These are phyloP conservation scores for Coprinopsis marcescibilis DNA, from an alignment of 768 basidiomycete genomes.

Conservation along the genomic window DNA sequence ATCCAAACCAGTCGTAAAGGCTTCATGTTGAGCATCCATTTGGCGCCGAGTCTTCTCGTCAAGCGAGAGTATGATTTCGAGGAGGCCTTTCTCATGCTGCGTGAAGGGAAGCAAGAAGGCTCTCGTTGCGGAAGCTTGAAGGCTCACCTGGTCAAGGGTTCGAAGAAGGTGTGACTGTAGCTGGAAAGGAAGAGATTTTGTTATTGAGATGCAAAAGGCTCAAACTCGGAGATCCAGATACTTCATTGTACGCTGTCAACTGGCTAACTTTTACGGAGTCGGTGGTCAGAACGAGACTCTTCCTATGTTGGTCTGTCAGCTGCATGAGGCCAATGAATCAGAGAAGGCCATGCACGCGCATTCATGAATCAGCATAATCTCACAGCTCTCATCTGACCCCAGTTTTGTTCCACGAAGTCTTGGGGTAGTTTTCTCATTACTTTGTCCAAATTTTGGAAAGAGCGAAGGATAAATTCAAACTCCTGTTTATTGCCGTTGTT, in stretches of 20 bases:
- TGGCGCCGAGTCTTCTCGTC: background rate
- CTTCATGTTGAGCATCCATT: background rate
- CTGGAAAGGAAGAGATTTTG: background rate
- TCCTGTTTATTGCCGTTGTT: background rate
- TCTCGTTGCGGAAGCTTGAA: background rate
- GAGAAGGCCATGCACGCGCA: background rate
- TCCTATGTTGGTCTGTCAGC: background rate
- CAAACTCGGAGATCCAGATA: background rate
- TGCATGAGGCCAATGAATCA: background rate
- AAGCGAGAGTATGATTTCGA: background rate
- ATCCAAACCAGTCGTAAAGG: background rate
- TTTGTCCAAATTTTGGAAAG: background rate
- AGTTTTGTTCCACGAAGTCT: background rate
- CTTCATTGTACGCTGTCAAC: background rate
- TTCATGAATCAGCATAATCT: background rate
- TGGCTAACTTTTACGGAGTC: background rate
- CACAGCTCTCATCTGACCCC: background rate
- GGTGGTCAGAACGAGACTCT: background rate
- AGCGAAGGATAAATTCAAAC: background rate
- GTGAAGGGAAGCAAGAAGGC: background rate
- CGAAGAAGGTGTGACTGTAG: background rate
- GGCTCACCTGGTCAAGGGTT: background rate
- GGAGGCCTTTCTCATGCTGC: conserved; percentile 1
- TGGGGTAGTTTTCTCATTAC: background rate
- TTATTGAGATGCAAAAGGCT: background rate